Evolutionary conservation across 768 basidiomycete species (phyloP).

Genomic region (Amanita rubescens): DNA sequence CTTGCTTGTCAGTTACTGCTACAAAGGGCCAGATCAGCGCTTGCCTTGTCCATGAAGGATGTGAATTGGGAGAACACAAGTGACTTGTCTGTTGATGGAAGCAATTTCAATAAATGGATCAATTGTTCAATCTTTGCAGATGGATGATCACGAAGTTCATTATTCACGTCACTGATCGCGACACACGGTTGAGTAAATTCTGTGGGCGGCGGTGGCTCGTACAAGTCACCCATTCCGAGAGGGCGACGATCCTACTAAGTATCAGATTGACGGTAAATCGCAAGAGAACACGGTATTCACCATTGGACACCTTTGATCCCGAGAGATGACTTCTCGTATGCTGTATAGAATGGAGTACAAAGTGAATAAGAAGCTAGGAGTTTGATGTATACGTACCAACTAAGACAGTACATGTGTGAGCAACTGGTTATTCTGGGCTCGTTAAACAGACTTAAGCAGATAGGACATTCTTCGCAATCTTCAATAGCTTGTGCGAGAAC

Average conservation of each 20-base stretch:
- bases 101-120: slow-evolving; percentile 61
- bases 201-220: slow-evolving; percentile 56
- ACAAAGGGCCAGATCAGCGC: not conserved
- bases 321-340: slow-evolving; percentile 60
- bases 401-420: slow-evolving; percentile 62
- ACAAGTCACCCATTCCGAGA: slow-evolving; percentile 45
- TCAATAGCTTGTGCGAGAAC: slow-evolving; percentile 62
- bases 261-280: not conserved
- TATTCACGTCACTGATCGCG: slow-evolving; percentile 31
- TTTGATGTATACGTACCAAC: slow-evolving; percentile 40
- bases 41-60: slow-evolving; percentile 72
- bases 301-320: slow-evolving; percentile 80
- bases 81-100: slow-evolving; percentile 65
- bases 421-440: slow-evolving; percentile 73
- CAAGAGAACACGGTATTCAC: slow-evolving; percentile 25
- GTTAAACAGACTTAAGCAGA: slow-evolving; percentile 54
- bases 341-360: slow-evolving; percentile 23
- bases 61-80: slow-evolving; percentile 91
- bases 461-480: slow-evolving; percentile 77
- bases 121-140: slow-evolving; percentile 87
- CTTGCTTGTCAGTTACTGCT: not conserved
- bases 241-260: slow-evolving; percentile 58
- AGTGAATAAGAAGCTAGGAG: not conserved
- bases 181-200: slow-evolving; percentile 60
- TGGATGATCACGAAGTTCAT: slow-evolving; percentile 40